phyloP scores from a whole-genome alignment of 495 filamentous ascomycete genomes.

The Aspergillus sclerotiicarbonarius region DNA sequence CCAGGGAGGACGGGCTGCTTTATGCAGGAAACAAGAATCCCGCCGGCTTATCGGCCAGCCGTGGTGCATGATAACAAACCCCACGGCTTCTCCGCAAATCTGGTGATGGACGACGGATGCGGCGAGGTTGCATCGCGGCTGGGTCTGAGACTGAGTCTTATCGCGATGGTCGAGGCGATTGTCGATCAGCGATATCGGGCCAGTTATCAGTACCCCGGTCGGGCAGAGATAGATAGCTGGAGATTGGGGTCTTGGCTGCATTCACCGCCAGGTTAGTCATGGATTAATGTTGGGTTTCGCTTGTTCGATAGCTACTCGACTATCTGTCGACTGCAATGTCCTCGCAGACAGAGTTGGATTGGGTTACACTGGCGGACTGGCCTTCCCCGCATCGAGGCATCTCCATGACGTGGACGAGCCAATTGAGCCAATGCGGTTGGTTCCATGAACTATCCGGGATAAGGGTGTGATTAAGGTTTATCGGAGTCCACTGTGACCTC shows the following conservation, averaged over 20 bases:
- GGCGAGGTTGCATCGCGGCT: constrained; percentile 1
- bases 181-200: constrained; percentile 7
- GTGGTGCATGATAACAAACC: neutral
- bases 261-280: too few relatives aligned
- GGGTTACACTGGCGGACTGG: too few relatives aligned
- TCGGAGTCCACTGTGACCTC: too few relatives aligned
- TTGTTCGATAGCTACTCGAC: too few relatives aligned
- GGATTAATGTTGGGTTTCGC: too few relatives aligned
- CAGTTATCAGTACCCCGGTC: constrained; percentile 1
- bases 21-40: neutral
- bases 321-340: too few relatives aligned
- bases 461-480: too few relatives aligned
- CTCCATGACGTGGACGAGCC: too few relatives aligned
- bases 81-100: constrained; percentile 1
- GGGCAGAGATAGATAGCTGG: neutral
- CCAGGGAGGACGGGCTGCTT: neutral
- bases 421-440: too few relatives aligned
- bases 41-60: neutral
- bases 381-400: too few relatives aligned
- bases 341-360: too few relatives aligned
- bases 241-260: neutral
- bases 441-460: too few relatives aligned
- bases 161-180: neutral
- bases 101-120: neutral
- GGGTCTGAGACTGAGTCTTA: neutral